Evolutionary conservation across 306 rosid genomes (phyloP).

Genomic region (Rosa multiflora): DNA sequence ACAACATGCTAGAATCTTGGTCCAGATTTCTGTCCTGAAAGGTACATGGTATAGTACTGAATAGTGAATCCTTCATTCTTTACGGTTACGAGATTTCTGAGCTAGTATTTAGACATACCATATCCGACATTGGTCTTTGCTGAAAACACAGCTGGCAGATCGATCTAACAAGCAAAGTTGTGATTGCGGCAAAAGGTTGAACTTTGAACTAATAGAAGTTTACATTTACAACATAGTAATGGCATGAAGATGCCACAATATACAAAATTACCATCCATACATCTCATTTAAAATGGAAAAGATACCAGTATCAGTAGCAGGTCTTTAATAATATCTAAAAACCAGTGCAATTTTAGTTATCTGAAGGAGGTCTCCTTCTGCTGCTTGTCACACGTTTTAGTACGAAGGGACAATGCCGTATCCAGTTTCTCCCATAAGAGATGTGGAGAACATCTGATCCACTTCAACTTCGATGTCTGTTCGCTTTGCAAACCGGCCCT

Average conservation of each 20-base stretch:
- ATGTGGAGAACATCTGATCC: conserved; percentile 71
- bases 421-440: conserved; percentile 60
- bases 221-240: conserved; percentile 45
- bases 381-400: conserved; percentile 28
- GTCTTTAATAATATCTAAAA: conserved; percentile 20
- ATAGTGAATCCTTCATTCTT: neutral
- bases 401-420: conserved; percentile 91
- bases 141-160: neutral
- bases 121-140: neutral
- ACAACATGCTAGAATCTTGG: neutral
- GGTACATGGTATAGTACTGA: neutral
- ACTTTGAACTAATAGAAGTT: conserved; percentile 3
- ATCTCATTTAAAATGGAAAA: conserved; percentile 31
- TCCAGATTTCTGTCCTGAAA: neutral
- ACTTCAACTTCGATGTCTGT: conserved; percentile 66
- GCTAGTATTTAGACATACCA: neutral
- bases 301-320: conserved; percentile 28
- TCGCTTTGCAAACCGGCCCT: conserved; percentile 88
- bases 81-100: neutral
- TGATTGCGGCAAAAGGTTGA: conserved; percentile 21
- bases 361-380: conserved; percentile 13
- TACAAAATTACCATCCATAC: conserved; percentile 30
- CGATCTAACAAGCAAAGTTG: neutral
- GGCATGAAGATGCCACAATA: conserved; percentile 25
- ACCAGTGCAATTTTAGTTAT: conserved; percentile 10